phyloP scores from a whole-genome alignment of 2,329 filamentous ascomycete species.

The Neurospora sp. region DNA sequence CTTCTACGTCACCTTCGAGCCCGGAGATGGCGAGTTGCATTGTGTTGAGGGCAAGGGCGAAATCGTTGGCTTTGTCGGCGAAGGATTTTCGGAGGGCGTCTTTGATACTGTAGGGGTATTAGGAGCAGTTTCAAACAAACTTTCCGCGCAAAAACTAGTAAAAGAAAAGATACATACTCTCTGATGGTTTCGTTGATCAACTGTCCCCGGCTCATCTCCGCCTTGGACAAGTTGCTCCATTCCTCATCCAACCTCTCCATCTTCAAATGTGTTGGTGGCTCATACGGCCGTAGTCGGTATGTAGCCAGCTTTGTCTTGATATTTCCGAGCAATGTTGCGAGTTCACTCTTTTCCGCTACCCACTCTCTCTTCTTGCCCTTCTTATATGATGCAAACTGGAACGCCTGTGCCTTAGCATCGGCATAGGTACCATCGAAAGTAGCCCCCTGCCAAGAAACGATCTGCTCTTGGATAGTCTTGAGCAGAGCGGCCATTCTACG shows the following conservation, averaged over 20 bases:
- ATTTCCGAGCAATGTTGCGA: slow-evolving; percentile 87
- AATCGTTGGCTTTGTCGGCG: slow-evolving; percentile 97
- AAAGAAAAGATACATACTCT: slow-evolving; percentile 49
- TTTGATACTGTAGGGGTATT: slow-evolving; percentile 60
- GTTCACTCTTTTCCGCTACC: slow-evolving; percentile 96
- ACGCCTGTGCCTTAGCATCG: slow-evolving; percentile 82
- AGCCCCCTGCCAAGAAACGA: slow-evolving; percentile 66
- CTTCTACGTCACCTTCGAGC: slow-evolving; percentile 94
- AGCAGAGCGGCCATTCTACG: slow-evolving; percentile 78
- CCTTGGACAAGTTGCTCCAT: slow-evolving; percentile 70
- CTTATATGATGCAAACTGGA: slow-evolving; percentile 81
- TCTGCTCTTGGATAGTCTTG: slow-evolving; percentile 62
- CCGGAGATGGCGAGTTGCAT: slow-evolving; percentile 91
- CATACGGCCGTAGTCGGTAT: slow-evolving; percentile 83
- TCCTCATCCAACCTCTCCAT: slow-evolving; percentile 73
- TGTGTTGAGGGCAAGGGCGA: slow-evolving; percentile 88
- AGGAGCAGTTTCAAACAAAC: not conserved
- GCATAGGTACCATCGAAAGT: slow-evolving; percentile 85
- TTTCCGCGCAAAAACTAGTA: not conserved
- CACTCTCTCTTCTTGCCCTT: slow-evolving; percentile 82
- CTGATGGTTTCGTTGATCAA: slow-evolving; percentile 96
- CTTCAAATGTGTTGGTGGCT: slow-evolving; percentile 75
- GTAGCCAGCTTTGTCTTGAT: slow-evolving; percentile 98
- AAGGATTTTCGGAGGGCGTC: slow-evolving; percentile 87
- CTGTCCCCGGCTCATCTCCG: slow-evolving; percentile 82